Evolutionary conservation across 306 rosid species (phyloP).

Genomic region (Aeschynomene evenia): DNA sequence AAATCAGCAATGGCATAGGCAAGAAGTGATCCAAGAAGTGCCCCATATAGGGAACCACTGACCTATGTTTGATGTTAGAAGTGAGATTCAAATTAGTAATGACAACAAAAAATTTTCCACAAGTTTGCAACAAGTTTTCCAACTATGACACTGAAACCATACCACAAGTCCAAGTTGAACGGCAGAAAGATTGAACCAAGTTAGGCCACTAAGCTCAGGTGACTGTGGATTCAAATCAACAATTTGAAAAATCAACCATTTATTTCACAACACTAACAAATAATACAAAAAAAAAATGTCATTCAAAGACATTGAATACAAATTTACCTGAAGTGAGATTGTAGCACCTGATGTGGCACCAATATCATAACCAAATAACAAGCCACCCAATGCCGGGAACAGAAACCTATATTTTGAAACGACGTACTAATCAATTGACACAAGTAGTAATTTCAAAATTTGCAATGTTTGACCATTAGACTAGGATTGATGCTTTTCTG

Average conservation of each 20-base stretch:
- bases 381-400: slow-evolving; percentile 97
- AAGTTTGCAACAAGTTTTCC: slow-evolving; percentile 2
- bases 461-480: slow-evolving; percentile 1
- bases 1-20: slow-evolving; percentile 83
- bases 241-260: not conserved
- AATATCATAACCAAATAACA: slow-evolving; percentile 91
- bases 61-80: slow-evolving; percentile 49
- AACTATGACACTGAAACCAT: slow-evolving; percentile 33
- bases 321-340: slow-evolving; percentile 72
- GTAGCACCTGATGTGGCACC: slow-evolving; percentile 98
- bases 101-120: slow-evolving; percentile 11
- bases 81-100: slow-evolving; percentile 15
- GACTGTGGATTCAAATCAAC: slow-evolving; percentile 60
- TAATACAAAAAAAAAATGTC: not conserved
- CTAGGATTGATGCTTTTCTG: slow-evolving; percentile 8
- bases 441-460: slow-evolving; percentile 13
- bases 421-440: not conserved
- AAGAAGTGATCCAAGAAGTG: slow-evolving; percentile 84
- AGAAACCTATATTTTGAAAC: slow-evolving; percentile 62
- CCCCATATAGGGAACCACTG: slow-evolving; percentile 94
- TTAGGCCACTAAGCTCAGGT: slow-evolving; percentile 79
- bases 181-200: slow-evolving; percentile 80
- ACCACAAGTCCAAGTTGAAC: slow-evolving; percentile 96
- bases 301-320: slow-evolving; percentile 23
- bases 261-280: not conserved